These are phyloP conservation scores for Rhododendron williamsianum DNA, from an alignment of 148 eudicot species.

Conservation along the genomic window DNA sequence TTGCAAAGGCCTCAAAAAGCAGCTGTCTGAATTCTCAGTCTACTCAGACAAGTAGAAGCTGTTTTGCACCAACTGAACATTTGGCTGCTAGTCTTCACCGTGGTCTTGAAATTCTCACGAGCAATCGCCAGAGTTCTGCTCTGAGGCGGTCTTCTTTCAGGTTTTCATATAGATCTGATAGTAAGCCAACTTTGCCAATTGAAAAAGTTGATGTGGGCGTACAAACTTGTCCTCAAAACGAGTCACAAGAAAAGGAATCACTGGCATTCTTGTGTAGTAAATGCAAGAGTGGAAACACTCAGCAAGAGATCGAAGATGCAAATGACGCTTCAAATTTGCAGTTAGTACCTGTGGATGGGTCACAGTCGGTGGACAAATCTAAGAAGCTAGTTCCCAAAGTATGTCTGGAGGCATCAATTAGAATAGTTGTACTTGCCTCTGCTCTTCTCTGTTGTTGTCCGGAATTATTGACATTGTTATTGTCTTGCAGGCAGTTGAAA, in stretches of 20 bases:
- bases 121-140: slow-evolving; percentile 58
- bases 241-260: slow-evolving; percentile 31
- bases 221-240: slow-evolving; percentile 50
- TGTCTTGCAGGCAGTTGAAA: slow-evolving; percentile 79
- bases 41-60: slow-evolving; percentile 27
- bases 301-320: slow-evolving; percentile 34
- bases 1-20: slow-evolving; percentile 38
- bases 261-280: slow-evolving; percentile 41
- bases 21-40: slow-evolving; percentile 33
- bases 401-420: slow-evolving; percentile 12
- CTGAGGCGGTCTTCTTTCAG: slow-evolving; percentile 66
- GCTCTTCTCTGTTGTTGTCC: slow-evolving; percentile 1
- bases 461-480: slow-evolving; percentile 2
- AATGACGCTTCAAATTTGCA: slow-evolving; percentile 50
- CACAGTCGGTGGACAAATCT: slow-evolving; percentile 45
- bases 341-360: slow-evolving; percentile 60
- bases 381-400: slow-evolving; percentile 81
- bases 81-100: slow-evolving; percentile 81
- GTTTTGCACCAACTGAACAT: slow-evolving; percentile 43
- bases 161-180: slow-evolving; percentile 63
- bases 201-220: slow-evolving; percentile 78
- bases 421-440: neutral
- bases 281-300: slow-evolving; percentile 44
- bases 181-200: slow-evolving; percentile 41
- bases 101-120: slow-evolving; percentile 70